Evolutionary conservation across 2,329 filamentous ascomycete species (phyloP), one percentile per base, ranked within the genome.

Genomic region (Diaporthe ilicicola): DNA sequence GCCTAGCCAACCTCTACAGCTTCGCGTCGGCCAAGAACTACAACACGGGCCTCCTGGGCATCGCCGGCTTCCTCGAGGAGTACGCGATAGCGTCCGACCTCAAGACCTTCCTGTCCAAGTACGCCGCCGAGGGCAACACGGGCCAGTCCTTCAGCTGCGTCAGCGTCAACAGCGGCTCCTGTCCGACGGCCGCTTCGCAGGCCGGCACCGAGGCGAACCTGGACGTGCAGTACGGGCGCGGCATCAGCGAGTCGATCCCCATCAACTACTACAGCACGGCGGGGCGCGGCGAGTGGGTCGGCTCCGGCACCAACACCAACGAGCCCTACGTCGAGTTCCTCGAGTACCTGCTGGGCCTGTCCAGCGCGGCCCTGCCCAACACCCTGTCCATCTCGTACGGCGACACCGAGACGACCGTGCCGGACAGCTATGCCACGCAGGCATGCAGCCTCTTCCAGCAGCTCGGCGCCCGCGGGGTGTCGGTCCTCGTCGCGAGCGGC

Each of bases 311-410:
- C 75, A 85, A 89, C 72, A 81, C 81, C 12, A 91, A 92, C 74
- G 91, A 93, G 81, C 90, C 91, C 0, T 94, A 90, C 77, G 83
- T 93, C 3, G 87, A 87, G 19, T 90, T 91, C 78, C 84, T 91
- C 7, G 84, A 87, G 70, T 88, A 90, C 77, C 82, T 93, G 12
- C 81, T 92, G 3, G 78, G 81, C 22, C 84, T 91, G 19, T 78
- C 84, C 1, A 85, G 89, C 72, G 77, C 82, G 2, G 78, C 87
- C 22, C 82, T 93, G 0, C 91, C 92, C 0, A 85, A 88, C 4
- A 88, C 92, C 22, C 84, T 94, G 51, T 87, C 86, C 50, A 91
- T 90, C n/a, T 93, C 91, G 0, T 94, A 93, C 76, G 91, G 90
- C 32, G 90, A 92, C 74, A 85, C 90, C 56, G 92, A 94, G 70